These are phyloP conservation scores for Populus tomentosa DNA, from an alignment of 441 rosid genomes.

Conservation along the genomic window DNA sequence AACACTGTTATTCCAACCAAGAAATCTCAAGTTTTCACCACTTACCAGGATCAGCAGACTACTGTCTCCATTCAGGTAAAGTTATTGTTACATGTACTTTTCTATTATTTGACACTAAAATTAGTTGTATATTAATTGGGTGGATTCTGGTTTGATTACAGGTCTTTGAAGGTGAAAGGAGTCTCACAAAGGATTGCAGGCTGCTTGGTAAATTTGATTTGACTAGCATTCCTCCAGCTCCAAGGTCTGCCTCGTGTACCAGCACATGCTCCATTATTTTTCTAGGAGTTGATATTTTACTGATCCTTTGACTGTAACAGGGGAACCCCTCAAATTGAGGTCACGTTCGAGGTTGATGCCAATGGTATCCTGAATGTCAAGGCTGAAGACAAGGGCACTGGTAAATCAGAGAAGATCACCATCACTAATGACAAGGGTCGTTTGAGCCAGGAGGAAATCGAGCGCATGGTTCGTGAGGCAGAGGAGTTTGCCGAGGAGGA, in stretches of 20 bases:
- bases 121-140: background rate
- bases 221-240: slow-evolving; percentile 80
- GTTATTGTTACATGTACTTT: background rate
- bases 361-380: slow-evolving; percentile 88
- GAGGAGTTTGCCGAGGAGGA: slow-evolving; percentile 98
- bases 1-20: slow-evolving; percentile 98
- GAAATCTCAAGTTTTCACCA: slow-evolving; percentile 97
- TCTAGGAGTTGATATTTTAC: background rate
- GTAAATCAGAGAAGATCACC: slow-evolving; percentile 93
- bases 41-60: slow-evolving; percentile 98
- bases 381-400: slow-evolving; percentile 93
- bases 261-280: background rate
- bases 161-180: slow-evolving; percentile 99
- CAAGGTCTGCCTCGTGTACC: slow-evolving; percentile 38
- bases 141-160: slow-evolving; percentile 16
- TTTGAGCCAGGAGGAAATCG: slow-evolving; percentile 94
- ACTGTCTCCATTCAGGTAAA: slow-evolving; percentile 87
- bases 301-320: slow-evolving; percentile 29
- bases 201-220: slow-evolving; percentile 91
- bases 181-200: slow-evolving; percentile 95
- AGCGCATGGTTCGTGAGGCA: slow-evolving; percentile 90
- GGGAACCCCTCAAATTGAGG: slow-evolving; percentile 98
- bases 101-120: background rate
- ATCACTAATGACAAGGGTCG: slow-evolving; percentile 99
- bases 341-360: slow-evolving; percentile 94